phyloP scores from a whole-genome alignment of 345 rosid species.

The Erucastrum elatum region DNA sequence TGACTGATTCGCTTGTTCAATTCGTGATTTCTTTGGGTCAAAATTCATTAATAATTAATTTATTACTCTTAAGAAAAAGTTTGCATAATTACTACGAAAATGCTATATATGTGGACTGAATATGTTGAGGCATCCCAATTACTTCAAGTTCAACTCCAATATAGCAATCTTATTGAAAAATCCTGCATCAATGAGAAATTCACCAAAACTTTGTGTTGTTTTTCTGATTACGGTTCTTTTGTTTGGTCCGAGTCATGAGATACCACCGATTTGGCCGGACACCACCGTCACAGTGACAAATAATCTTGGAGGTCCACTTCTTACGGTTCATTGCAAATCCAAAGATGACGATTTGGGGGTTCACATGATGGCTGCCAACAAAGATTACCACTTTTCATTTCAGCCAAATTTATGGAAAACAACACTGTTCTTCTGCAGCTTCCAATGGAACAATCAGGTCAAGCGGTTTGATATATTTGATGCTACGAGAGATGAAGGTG shows the following conservation, averaged over 20 bases:
- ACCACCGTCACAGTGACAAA: conserved; percentile 12
- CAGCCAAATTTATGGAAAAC: conserved; percentile 15
- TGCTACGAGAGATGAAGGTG: conserved; percentile 14
- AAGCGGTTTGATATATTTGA: conserved; percentile 20
- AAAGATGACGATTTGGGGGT: conserved; percentile 18
- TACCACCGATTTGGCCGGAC: neutral
- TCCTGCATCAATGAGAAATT: neutral
- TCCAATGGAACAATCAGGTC: conserved; percentile 5
- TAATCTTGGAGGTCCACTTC: conserved; percentile 5
- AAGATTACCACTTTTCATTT: conserved; percentile 2
- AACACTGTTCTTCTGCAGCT: conserved; percentile 24
- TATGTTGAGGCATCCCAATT: neutral
- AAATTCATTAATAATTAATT: neutral
- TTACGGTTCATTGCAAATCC: conserved; percentile 27
- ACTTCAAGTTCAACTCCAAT: neutral
- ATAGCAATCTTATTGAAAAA: neutral
- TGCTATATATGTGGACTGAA: neutral
- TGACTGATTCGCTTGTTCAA: neutral
- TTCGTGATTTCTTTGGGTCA: neutral
- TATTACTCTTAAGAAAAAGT: neutral
- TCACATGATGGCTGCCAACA: neutral
- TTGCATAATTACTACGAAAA: neutral
- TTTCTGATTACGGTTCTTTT: neutral
- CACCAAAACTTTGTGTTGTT: neutral
- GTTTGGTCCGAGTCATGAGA: neutral